phyloP scores from a whole-genome alignment of 805 yeast genomes.

The Nakazawaea wickerhamii region DNA sequence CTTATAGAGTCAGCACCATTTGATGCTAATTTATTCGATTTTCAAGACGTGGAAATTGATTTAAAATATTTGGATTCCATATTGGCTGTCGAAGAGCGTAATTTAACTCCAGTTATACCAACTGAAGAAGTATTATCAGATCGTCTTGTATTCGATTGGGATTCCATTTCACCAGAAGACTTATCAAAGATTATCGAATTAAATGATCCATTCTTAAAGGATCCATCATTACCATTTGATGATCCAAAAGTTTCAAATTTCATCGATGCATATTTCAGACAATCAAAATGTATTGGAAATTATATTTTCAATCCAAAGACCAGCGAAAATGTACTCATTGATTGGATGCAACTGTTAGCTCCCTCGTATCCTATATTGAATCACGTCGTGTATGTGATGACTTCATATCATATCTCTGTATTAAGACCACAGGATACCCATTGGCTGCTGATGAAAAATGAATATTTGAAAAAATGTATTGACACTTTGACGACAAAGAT shows the following conservation, averaged over 20 bases:
- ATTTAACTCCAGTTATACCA: constrained; percentile 9
- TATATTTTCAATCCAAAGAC: constrained; percentile 6
- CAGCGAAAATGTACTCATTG: constrained; percentile 3
- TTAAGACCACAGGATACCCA: constrained; percentile 8
- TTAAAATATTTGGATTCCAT: constrained; percentile 9
- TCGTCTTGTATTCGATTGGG: constrained; percentile 6
- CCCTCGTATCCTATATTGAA: constrained; percentile 9
- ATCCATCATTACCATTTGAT: constrained; percentile 7
- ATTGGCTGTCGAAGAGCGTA: constrained; percentile 2
- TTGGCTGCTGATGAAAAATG: constrained; percentile 10
- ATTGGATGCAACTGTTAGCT: constrained; percentile 9
- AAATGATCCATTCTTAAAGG: constrained; percentile 8
- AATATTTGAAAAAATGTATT: constrained; percentile 11
- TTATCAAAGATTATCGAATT: constrained; percentile 10
- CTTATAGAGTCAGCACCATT: too few relatives aligned
- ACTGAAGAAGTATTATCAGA: constrained; percentile 2
- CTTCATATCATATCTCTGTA: constrained; percentile 2
- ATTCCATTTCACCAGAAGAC: constrained; percentile 9
- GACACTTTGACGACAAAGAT: constrained; percentile 7
- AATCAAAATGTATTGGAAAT: constrained; percentile 11
- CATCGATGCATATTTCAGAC: constrained; percentile 8
- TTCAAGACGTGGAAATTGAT: constrained; percentile 6
- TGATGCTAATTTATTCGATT: background rate
- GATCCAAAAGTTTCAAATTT: constrained; percentile 11
- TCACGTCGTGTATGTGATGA: constrained; percentile 8